Evolutionary conservation across 139 green algal genomes (phyloP).

Genomic region (Eudorina sp.): DNA sequence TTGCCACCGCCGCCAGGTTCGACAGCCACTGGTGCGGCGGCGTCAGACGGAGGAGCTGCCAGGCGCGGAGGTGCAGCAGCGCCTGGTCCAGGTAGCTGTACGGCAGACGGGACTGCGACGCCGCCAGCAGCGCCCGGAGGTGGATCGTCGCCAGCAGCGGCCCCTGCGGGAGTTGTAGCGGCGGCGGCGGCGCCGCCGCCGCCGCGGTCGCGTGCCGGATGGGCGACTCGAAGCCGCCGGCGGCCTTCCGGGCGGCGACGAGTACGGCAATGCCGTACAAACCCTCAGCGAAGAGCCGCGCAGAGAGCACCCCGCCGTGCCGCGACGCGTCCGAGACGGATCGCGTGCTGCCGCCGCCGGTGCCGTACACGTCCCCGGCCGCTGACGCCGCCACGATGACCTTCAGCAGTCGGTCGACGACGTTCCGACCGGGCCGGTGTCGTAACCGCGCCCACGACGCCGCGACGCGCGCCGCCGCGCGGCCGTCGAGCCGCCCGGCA

Average conservation of each 20-base stretch:
- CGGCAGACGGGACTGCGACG: not conserved
- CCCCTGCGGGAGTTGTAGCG: not conserved
- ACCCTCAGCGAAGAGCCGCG: constrained; percentile 23
- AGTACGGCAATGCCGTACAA: constrained; percentile 26
- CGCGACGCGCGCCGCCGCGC: constrained; percentile 13
- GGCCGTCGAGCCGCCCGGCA: not conserved
- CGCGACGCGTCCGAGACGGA: not conserved
- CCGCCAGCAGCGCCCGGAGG: constrained; percentile 11
- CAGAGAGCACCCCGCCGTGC: not conserved
- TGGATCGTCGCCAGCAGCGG: not conserved
- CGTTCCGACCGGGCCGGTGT: not conserved
- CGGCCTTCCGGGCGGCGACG: not conserved
- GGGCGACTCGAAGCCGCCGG: not conserved
- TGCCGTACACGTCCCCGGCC: not conserved
- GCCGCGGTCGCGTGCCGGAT: not conserved
- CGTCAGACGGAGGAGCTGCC: constrained; percentile 6
- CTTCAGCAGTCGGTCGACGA: not conserved
- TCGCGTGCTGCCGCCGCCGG: not conserved
- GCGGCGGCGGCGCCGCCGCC: not conserved
- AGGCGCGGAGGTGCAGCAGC: constrained; percentile 39
- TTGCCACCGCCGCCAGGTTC: not conserved
- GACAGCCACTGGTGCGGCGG: constrained; percentile 18
- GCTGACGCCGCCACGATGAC: not conserved
- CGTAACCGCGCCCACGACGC: constrained; percentile 29
- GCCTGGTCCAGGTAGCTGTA: constrained; percentile 28